Conservation (phyloP, 768 basidiomycete species). For the Amanita thiersii region DNA sequence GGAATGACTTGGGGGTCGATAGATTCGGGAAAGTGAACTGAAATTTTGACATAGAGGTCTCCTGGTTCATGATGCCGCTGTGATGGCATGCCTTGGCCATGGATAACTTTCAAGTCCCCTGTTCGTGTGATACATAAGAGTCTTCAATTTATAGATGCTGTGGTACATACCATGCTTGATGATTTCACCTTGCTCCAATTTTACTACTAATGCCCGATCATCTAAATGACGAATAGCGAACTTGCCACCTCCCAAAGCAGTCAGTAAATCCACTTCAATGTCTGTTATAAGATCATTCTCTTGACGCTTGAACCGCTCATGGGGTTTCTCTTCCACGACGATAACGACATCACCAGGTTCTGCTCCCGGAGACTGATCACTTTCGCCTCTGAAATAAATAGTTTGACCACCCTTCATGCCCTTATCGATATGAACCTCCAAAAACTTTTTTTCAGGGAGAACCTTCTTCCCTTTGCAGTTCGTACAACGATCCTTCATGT, state of each 20-base stretch:
- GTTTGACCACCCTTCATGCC: conserved; percentile 95
- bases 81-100: conserved; percentile 97
- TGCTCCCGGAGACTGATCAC: conserved; percentile 84
- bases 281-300: conserved; percentile 84
- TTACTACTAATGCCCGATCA: conserved; percentile 80
- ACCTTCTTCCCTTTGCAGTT: conserved; percentile 95
- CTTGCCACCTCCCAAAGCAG: conserved; percentile 87
- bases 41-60: conserved; percentile 82
- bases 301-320: conserved; percentile 81
- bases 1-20: conserved; percentile 62
- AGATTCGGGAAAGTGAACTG: conserved; percentile 82
- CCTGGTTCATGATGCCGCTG: conserved; percentile 96
- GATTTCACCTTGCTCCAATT: conserved; percentile 82
- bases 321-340: conserved; percentile 87
- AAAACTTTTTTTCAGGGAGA: conserved; percentile 86
- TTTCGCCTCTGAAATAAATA: conserved; percentile 83
- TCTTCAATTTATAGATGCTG: conserved; percentile 4
- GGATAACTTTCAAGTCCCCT: conserved; percentile 89
- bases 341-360: conserved; percentile 93
- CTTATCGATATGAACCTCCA: conserved; percentile 98
- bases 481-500: conserved; percentile 85
- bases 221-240: conserved; percentile 91
- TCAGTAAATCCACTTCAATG: conserved; percentile 88
- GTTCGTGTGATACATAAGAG: conserved; percentile 1
- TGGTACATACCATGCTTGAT: conserved; percentile 77